Evolutionary conservation across 208 protist genomes (phyloP).

Genomic region (Leptomonas seymouri): DNA sequence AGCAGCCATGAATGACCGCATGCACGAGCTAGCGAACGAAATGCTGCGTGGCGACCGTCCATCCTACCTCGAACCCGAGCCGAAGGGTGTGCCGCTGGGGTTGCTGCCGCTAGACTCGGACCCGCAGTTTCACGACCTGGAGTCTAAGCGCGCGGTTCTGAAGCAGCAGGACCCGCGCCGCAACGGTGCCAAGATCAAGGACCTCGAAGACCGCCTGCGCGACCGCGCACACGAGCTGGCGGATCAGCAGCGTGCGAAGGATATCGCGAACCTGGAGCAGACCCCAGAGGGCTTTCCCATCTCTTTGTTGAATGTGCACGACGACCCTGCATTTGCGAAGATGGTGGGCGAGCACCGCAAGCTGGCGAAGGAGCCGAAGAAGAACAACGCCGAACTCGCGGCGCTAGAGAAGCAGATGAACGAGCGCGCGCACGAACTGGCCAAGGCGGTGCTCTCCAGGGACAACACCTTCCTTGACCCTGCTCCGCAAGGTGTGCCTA

Average conservation of each 20-base stretch:
- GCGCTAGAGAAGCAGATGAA: slow-evolving; percentile 70
- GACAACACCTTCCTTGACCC: slow-evolving; percentile 67
- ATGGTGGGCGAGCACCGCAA: slow-evolving; percentile 62
- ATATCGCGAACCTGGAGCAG: slow-evolving; percentile 59
- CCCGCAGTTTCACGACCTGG: slow-evolving; percentile 53
- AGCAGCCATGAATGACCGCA: slow-evolving; percentile 66
- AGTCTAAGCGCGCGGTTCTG: slow-evolving; percentile 62
- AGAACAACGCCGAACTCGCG: slow-evolving; percentile 44
- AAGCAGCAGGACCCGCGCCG: slow-evolving; percentile 64
- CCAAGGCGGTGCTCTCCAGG: slow-evolving; percentile 42
- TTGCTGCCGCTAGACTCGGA: slow-evolving; percentile 73
- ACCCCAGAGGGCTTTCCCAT: slow-evolving; percentile 68
- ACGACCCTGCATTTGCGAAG: slow-evolving; percentile 54
- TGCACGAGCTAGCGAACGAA: slow-evolving; percentile 62
- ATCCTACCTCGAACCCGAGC: slow-evolving; percentile 53
- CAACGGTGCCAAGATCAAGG: slow-evolving; percentile 69
- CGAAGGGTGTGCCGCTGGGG: slow-evolving; percentile 64
- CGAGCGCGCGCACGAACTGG: slow-evolving; percentile 63
- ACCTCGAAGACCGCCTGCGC: slow-evolving; percentile 64
- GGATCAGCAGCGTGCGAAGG: slow-evolving; percentile 55
- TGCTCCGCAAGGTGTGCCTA: slow-evolving; percentile 61
- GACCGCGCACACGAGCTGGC: slow-evolving; percentile 69
- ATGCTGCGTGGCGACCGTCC: slow-evolving; percentile 55
- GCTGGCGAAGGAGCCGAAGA: slow-evolving; percentile 45
- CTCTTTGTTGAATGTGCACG: slow-evolving; percentile 51